Conservation (phyloP, 176 grass and related monocot species). For the Calamus simplicifolius region DNA sequence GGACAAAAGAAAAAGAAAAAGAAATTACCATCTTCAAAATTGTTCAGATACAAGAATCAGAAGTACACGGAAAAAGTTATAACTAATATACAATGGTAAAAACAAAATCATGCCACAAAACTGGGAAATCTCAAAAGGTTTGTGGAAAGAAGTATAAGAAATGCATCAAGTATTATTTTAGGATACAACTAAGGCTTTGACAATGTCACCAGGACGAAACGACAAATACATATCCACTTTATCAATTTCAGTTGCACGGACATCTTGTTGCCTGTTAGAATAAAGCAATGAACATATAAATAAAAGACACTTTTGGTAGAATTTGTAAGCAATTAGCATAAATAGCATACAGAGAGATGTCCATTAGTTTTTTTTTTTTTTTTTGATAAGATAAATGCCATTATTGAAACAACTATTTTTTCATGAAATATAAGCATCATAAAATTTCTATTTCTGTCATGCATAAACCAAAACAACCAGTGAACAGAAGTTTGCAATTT, state of each 20-base stretch:
- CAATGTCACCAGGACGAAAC: conserved; percentile 34
- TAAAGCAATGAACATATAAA: conserved; percentile 1
- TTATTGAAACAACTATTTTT: too few relatives aligned
- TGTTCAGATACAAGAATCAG: too few relatives aligned
- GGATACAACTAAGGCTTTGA: conserved; percentile 62
- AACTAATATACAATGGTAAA: too few relatives aligned
- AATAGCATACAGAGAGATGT: too few relatives aligned
- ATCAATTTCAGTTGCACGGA: conserved; percentile 96
- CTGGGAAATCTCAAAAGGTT: background rate
- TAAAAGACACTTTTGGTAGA: background rate
- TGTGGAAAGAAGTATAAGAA: background rate
- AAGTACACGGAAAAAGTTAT: too few relatives aligned
- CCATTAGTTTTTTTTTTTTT: too few relatives aligned
- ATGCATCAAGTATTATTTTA: background rate
- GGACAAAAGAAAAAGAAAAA: background rate
- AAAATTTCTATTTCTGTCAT: too few relatives aligned
- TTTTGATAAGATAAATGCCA: too few relatives aligned
- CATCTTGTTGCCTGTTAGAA: conserved; percentile 80
- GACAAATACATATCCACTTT: conserved; percentile 97
- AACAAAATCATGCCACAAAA: background rate
- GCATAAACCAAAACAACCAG: too few relatives aligned
- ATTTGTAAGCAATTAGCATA: background rate
- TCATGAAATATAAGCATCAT: too few relatives aligned
- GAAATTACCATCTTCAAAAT: background rate
- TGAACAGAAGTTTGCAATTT: too few relatives aligned